Evolutionary conservation across 192 early-diverging fungal genomes (phyloP).

Genomic region (Physocladia obscura): DNA sequence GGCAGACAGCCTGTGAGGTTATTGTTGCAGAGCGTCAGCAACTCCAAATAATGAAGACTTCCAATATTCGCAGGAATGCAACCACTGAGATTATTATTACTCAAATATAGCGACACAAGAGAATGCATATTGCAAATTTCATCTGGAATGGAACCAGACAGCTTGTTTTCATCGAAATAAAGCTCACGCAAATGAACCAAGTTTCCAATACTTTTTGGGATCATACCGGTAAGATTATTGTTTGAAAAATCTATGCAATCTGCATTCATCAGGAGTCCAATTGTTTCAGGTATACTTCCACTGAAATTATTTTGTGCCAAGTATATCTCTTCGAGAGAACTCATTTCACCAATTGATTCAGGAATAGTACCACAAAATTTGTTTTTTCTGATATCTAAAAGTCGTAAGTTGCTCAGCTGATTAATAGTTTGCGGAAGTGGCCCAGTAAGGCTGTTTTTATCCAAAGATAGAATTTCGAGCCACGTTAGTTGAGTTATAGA

Average conservation of each 20-base stretch:
- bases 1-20: too few species aligned
- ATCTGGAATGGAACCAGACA: background rate
- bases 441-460: background rate
- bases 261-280: background rate
- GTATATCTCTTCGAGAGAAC: background rate
- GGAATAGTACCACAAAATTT: background rate
- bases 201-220: background rate
- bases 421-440: background rate
- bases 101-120: background rate
- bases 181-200: background rate
- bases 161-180: background rate
- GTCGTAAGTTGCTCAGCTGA: background rate
- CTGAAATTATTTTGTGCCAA: background rate
- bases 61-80: constrained; percentile 19
- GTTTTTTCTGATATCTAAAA: background rate
- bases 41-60: too few species aligned
- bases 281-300: background rate
- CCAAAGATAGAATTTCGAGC: background rate
- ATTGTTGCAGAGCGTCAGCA: too few species aligned
- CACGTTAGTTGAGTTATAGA: background rate
- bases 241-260: background rate
- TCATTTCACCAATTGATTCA: background rate
- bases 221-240: background rate
- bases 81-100: background rate
- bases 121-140: background rate